phyloP scores from a whole-genome alignment of 2,329 filamentous ascomycete species.

The Coniochaeta ligniaria region DNA sequence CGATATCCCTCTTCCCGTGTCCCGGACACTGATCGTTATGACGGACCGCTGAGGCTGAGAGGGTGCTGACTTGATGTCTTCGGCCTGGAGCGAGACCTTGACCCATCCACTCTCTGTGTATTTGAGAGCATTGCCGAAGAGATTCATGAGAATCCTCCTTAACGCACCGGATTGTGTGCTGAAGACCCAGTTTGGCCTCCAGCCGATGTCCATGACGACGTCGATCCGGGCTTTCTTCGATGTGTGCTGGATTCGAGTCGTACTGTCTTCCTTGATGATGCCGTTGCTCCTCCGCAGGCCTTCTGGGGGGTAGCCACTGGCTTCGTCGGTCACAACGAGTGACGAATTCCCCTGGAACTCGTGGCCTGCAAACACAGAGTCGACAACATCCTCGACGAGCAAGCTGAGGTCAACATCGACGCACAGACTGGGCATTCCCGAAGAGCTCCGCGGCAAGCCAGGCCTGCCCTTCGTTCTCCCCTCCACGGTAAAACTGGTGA shows the following conservation, averaged over 20 bases:
- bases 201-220: constrained; percentile 42
- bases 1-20: constrained; percentile 61
- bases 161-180: constrained; percentile 39
- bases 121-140: constrained; percentile 46
- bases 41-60: constrained; percentile 29
- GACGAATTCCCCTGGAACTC: constrained; percentile 15
- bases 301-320: neutral
- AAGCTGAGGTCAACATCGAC: constrained; percentile 14
- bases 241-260: neutral
- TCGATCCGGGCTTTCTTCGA: neutral
- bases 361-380: constrained; percentile 26
- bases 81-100: constrained; percentile 9
- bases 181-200: constrained; percentile 32
- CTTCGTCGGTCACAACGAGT: neutral
- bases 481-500: neutral
- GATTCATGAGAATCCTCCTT: constrained; percentile 46
- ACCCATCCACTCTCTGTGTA: constrained; percentile 30
- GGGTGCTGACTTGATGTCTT: neutral
- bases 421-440: neutral
- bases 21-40: constrained; percentile 50
- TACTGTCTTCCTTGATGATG: neutral
- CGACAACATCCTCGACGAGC: constrained; percentile 25
- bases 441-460: neutral
- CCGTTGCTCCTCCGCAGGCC: neutral
- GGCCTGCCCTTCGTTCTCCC: constrained; percentile 1